Conservation (phyloP, 257 asterid genomes). For the Nicotiana paniculata region DNA sequence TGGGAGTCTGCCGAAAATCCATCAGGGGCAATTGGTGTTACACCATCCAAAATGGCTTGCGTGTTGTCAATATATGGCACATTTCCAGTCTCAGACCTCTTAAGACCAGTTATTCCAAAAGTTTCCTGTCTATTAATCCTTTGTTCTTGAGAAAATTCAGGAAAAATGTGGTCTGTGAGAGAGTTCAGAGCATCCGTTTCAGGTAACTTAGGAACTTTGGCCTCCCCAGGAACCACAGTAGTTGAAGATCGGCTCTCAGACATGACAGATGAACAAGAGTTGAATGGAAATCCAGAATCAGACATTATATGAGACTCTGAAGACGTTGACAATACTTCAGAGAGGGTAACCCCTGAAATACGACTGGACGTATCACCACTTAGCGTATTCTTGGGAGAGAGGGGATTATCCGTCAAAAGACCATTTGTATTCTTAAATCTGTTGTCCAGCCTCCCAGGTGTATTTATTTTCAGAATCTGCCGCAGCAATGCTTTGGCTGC, state of each 20-base stretch:
- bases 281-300: constrained; percentile 10
- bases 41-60: constrained; percentile 38
- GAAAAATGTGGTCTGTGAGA: constrained; percentile 10
- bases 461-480: constrained; percentile 51
- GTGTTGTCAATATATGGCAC: constrained; percentile 23
- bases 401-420: constrained; percentile 42
- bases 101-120: constrained; percentile 16
- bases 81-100: constrained; percentile 27
- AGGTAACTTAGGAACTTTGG: constrained; percentile 20
- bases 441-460: constrained; percentile 39
- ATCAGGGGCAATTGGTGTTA: constrained; percentile 28
- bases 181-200: constrained; percentile 13
- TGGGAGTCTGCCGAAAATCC: constrained; percentile 37
- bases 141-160: constrained; percentile 29
- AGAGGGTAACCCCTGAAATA: constrained; percentile 49
- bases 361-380: constrained; percentile 34
- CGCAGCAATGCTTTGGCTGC: constrained; percentile 65
- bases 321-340: constrained; percentile 45
- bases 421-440: constrained; percentile 33
- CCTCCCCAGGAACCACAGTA: constrained; percentile 17
- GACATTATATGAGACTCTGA: constrained; percentile 7
- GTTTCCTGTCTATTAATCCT: constrained; percentile 21
- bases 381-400: constrained; percentile 25
- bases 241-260: constrained; percentile 37
- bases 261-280: constrained; percentile 15